Evolutionary conservation across 2,329 filamentous ascomycete genomes (phyloP), one percentile per base, ranked within the genome.

Genomic region (Kalmusia sp.): DNA sequence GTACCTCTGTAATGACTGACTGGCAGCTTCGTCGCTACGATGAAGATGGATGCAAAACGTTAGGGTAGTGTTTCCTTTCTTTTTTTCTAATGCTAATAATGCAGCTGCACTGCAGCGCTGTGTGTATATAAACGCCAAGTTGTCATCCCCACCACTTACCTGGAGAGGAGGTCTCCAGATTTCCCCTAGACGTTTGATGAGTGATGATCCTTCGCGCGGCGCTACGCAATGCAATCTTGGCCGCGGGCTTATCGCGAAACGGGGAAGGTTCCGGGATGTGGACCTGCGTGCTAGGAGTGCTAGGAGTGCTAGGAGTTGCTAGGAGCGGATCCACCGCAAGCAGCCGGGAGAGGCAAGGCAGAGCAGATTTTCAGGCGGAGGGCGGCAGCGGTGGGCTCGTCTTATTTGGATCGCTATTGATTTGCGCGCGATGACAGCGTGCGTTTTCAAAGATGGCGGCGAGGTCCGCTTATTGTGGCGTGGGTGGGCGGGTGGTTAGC

Each of bases 391-490:
- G 39, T 40, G 37, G 25, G 44, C 44, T 48, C 37, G 19, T 44
- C 27, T 38, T 40, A 53, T 53, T 53, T 46, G 44, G 51, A 53
- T 53, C 51, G 45, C 44, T 46, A 15, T 24, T 17, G 37, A 52
- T 47, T 33, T 27, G 50, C 35, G 34, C 34, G n/a, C 15, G 12
- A 41, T 40, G 50, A 52, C 38, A 24, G 57, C 51, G 55, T 51
- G 57, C 47, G 61, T 64, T 64, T 64, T n/a, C 58, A 61, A 33
- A 46, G 39, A 55, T 56, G 57, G 44, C 49, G 52, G 51, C 41
- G 54, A 30, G 37, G 40, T 49, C 47, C 49, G 31, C n/a, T n/a
- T n/a, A n/a, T n/a, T n/a, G n/a, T n/a, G n/a, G n/a, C n/a, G n/a
- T n/a, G n/a, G n/a, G n/a, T n/a, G n/a, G n/a, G n/a, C n/a, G n/a